phyloP scores from a whole-genome alignment of 2,329 filamentous ascomycete species.

The Apiospora saccharicola region DNA sequence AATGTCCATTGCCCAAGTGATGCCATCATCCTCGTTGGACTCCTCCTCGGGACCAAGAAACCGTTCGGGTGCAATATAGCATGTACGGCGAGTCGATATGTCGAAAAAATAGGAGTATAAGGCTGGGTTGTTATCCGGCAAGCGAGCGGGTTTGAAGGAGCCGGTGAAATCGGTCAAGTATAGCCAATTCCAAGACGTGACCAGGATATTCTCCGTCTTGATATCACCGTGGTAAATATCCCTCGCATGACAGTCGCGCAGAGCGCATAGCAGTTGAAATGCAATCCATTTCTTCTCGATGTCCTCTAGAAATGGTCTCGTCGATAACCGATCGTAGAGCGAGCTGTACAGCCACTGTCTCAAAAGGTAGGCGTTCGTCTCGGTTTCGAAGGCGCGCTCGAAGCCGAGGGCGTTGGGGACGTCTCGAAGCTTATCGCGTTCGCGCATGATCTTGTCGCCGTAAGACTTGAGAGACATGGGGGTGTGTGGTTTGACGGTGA shows the following conservation, averaged over 20 bases:
- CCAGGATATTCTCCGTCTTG: slow-evolving; percentile 95
- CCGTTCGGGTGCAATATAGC: slow-evolving; percentile 92
- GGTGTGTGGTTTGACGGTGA: slow-evolving; percentile 90
- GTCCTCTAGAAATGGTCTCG: slow-evolving; percentile 92
- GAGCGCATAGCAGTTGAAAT: slow-evolving; percentile 90
- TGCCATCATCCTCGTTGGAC: slow-evolving; percentile 64
- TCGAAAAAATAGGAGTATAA: slow-evolving; percentile 99
- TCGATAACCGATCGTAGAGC: slow-evolving; percentile 95
- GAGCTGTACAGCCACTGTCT: slow-evolving; percentile 97
- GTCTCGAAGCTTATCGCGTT: slow-evolving; percentile 79
- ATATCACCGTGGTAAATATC: slow-evolving; percentile 97
- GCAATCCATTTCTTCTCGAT: slow-evolving; percentile 99
- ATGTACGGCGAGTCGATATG: slow-evolving; percentile 87
- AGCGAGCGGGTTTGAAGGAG: slow-evolving; percentile 89
- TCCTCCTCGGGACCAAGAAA: slow-evolving; percentile 78
- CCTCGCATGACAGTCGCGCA: slow-evolving; percentile 88
- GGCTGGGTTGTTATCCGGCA: slow-evolving; percentile 95
- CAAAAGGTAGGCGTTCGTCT: slow-evolving; percentile 89
- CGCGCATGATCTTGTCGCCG: slow-evolving; percentile 77
- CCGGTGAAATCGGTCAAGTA: slow-evolving; percentile 98
- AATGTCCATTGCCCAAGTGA: slow-evolving; percentile 96
- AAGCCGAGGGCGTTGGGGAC: slow-evolving; percentile 92
- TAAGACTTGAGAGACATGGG: slow-evolving; percentile 83
- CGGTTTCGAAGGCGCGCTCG: slow-evolving; percentile 89
- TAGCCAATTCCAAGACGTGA: slow-evolving; percentile 99